A percentile compares a stretch with the other conserved stretches of the same genome.
Evolutionary conservation across 805 yeast genomes (phyloP).

Genomic region (Kodamaea neixiangensis): DNA sequence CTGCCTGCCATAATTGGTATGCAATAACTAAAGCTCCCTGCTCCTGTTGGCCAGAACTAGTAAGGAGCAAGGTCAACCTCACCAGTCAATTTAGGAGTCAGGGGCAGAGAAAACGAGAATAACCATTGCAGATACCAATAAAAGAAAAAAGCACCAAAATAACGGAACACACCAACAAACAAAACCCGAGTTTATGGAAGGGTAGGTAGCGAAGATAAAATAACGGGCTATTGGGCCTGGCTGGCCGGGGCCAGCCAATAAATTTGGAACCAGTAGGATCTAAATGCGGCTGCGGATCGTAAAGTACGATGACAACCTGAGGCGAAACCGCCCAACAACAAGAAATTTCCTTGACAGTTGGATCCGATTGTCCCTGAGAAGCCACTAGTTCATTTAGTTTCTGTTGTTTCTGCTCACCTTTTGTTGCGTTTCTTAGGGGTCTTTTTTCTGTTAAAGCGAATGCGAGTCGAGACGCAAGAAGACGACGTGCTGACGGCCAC

Average conservation of each 20-base stretch:
- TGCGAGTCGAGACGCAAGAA: not conserved
- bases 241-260: not conserved
- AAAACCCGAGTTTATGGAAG: no score
- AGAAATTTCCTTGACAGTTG: not conserved
- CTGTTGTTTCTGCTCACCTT: not conserved
- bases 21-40: not conserved
- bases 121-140: not conserved
- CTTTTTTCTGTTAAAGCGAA: not conserved
- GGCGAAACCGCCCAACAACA: constrained; percentile 3
- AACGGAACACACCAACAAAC: no score
- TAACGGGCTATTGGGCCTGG: not conserved
- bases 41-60: not conserved
- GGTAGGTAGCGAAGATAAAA: not conserved
- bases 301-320: constrained; percentile 3
- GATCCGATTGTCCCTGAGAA: not conserved
- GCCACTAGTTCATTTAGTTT: no score
- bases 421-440: not conserved
- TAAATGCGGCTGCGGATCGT: constrained; percentile 2
- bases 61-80: not conserved
- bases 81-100: not conserved
- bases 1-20: not conserved
- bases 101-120: not conserved
- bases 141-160: not conserved
- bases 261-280: not conserved
- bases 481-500: not conserved